Evolutionary conservation across 2,329 filamentous ascomycete species (phyloP).

Genomic region (Talaromyces funiculosus): DNA sequence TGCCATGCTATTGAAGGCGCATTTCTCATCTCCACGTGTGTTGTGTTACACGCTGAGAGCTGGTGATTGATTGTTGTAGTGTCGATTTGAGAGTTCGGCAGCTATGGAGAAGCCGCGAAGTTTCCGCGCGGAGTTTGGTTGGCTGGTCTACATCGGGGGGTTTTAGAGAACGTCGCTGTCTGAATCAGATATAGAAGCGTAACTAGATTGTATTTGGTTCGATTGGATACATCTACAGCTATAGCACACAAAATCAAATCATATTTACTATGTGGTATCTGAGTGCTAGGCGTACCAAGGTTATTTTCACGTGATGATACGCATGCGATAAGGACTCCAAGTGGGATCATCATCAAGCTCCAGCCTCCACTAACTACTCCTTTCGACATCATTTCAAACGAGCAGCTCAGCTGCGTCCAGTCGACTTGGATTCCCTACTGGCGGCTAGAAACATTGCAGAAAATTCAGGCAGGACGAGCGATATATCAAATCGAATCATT

Average conservation of each 20-base stretch:
- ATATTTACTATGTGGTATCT: too few species aligned
- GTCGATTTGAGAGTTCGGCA: slow-evolving; percentile 1
- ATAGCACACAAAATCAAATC: background rate
- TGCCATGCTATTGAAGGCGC: slow-evolving; percentile 38
- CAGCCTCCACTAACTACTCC: too few species aligned
- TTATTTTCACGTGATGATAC: slow-evolving; percentile 8
- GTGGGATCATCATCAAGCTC: background rate
- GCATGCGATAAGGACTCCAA: slow-evolving; percentile 3
- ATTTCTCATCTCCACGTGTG: slow-evolving; percentile 36
- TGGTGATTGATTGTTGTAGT: background rate
- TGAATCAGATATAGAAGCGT: background rate
- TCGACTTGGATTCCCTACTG: too few species aligned
- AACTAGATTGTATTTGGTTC: background rate
- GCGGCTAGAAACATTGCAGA: background rate
- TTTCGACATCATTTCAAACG: background rate
- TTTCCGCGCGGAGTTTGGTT: slow-evolving; percentile 3
- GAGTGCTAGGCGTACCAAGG: background rate
- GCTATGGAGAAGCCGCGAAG: background rate
- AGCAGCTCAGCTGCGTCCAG: background rate
- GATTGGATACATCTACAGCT: background rate
- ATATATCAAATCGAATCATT: background rate
- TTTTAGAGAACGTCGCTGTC: background rate
- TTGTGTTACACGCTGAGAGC: slow-evolving; percentile 4
- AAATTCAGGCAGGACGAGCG: background rate
- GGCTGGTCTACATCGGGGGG: background rate